Evolutionary conservation across 345 rosid species (phyloP).

Genomic region (Adansonia digitata): DNA sequence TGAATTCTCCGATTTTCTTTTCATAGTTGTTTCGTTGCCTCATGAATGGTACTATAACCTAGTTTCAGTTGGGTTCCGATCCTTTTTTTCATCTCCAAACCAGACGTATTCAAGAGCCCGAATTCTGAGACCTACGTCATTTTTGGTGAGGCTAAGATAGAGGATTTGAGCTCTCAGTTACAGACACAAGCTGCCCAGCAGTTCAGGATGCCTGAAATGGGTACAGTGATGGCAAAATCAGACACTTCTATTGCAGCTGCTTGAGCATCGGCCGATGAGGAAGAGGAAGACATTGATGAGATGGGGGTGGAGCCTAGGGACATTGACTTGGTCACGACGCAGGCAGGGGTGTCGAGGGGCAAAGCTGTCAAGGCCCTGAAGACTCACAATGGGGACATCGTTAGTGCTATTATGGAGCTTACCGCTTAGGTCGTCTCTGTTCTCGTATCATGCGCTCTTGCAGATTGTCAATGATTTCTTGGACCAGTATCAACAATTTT

Average conservation of each 20-base stretch:
- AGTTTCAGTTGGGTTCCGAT: slow-evolving; percentile 34
- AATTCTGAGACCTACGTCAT: slow-evolving; percentile 77
- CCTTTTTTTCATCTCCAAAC: slow-evolving; percentile 74
- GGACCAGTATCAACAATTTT: neutral
- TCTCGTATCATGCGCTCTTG: neutral
- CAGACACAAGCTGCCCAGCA: slow-evolving; percentile 86
- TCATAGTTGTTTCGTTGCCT: neutral
- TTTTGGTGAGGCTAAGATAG: slow-evolving; percentile 89
- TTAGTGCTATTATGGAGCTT: slow-evolving; percentile 88
- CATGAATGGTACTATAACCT: neutral
- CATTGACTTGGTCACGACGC: slow-evolving; percentile 81
- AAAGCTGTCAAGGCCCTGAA: slow-evolving; percentile 80
- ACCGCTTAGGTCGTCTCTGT: slow-evolving; percentile 36
- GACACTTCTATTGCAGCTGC: slow-evolving; percentile 42
- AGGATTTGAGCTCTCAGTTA: slow-evolving; percentile 86
- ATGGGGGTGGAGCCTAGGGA: slow-evolving; percentile 68
- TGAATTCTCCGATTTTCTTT: neutral
- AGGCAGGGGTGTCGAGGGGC: slow-evolving; percentile 61
- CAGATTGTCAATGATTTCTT: neutral
- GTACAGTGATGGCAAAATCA: slow-evolving; percentile 49
- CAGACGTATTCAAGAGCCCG: slow-evolving; percentile 83
- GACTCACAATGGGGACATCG: slow-evolving; percentile 67
- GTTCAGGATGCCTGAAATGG: slow-evolving; percentile 70
- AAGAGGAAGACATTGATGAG: slow-evolving; percentile 71
- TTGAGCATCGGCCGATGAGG: slow-evolving; percentile 51